A percentile compares a stretch with the other conserved stretches of the same genome.
These are phyloP conservation scores for Fraxinus angustifolia DNA, from an alignment of 305 asterid species.

Conservation along the genomic window DNA sequence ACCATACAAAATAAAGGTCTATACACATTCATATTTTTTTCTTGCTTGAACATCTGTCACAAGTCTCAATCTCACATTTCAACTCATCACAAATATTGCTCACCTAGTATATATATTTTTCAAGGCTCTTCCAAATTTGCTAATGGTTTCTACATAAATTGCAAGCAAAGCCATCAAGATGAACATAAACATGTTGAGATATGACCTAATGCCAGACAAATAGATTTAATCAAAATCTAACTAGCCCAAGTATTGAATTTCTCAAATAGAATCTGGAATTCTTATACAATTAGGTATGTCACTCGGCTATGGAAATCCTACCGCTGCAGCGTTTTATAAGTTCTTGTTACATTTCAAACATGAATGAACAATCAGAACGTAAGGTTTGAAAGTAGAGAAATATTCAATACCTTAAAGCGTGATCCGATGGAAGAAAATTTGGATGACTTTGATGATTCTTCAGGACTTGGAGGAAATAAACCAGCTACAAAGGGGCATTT, in stretches of 20 bases:
- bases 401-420: constrained; percentile 72
- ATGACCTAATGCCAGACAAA: background rate
- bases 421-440: constrained; percentile 98
- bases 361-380: background rate
- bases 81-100: background rate
- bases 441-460: constrained; percentile 92
- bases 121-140: background rate
- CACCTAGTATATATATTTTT: background rate
- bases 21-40: background rate
- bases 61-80: background rate
- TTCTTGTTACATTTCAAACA: background rate
- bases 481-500: constrained; percentile 84
- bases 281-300: background rate
- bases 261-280: background rate
- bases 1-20: background rate
- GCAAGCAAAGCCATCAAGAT: background rate
- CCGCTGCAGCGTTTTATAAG: background rate
- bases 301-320: background rate
- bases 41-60: background rate
- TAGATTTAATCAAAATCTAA: background rate
- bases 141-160: background rate
- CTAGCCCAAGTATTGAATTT: background rate
- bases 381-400: constrained; percentile 9
- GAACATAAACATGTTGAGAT: background rate
- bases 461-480: constrained; percentile 90